Conservation (phyloP, 164 flowering plant species). For the Vitis labrusca region DNA sequence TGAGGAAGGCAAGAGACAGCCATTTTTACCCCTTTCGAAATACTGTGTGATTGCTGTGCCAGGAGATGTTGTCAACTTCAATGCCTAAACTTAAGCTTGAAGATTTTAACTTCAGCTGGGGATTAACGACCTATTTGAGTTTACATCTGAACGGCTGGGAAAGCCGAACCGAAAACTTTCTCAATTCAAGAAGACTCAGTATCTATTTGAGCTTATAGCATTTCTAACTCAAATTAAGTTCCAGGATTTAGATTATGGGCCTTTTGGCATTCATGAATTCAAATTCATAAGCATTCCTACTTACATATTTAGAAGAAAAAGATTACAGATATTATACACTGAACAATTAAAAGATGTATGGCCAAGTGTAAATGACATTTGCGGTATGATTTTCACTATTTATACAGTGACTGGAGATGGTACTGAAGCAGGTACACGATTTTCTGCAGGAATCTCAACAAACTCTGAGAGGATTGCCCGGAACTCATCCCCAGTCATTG, state of each 20-base stretch:
- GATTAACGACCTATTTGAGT: too few species aligned
- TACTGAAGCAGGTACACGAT: slow-evolving; percentile 58
- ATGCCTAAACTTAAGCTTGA: too few species aligned
- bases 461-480: slow-evolving; percentile 78
- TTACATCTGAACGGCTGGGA: too few species aligned
- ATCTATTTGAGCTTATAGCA: too few species aligned
- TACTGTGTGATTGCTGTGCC: too few species aligned
- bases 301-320: slow-evolving; percentile 3
- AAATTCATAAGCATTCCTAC: not conserved
- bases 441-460: slow-evolving; percentile 81
- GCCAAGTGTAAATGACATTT: not conserved
- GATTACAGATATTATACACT: slow-evolving; percentile 16
- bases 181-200: too few species aligned
- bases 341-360: slow-evolving; percentile 4
- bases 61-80: too few species aligned
- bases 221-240: too few species aligned
- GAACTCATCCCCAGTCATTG: slow-evolving; percentile 81
- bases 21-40: too few species aligned
- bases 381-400: slow-evolving; percentile 6
- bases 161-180: too few species aligned
- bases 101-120: too few species aligned
- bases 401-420: slow-evolving; percentile 63
- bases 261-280: not conserved
- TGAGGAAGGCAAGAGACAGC: too few species aligned
- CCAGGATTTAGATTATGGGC: not conserved